These are phyloP conservation scores for Leccinum idahoense DNA, from an alignment of 1,284 basidiomycete species.

Conservation along the genomic window DNA sequence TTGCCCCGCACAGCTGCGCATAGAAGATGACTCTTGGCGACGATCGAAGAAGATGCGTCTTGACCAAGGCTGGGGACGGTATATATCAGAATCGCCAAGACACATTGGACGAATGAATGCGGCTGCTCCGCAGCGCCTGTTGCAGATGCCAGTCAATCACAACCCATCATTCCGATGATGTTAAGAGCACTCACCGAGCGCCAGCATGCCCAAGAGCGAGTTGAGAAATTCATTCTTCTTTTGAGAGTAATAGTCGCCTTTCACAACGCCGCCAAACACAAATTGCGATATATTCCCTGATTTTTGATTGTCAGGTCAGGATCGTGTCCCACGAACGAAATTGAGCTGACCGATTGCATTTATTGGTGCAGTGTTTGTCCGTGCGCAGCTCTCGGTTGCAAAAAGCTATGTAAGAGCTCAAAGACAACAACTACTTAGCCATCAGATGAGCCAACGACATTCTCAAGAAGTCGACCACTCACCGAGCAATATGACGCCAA, in stretches of 20 bases:
- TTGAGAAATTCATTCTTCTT: background rate
- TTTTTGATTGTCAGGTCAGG: background rate
- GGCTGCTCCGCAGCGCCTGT: background rate
- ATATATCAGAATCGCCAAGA: background rate
- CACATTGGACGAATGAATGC: background rate
- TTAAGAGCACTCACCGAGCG: background rate
- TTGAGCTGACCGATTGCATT: background rate
- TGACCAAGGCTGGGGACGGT: conserved; percentile 46
- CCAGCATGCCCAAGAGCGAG: background rate
- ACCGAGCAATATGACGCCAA: conserved; percentile 47
- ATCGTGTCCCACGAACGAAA: background rate
- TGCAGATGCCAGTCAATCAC: background rate
- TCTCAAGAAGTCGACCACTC: background rate
- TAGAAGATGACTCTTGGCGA: conserved; percentile 64
- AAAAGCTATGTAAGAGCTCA: background rate
- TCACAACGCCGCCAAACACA: background rate
- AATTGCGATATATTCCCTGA: conserved; percentile 1
- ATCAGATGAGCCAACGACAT: background rate
- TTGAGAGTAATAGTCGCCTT: background rate
- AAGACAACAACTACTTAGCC: background rate
- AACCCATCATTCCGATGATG: background rate
- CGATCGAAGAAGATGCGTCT: conserved; percentile 65
- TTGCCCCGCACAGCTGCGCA: conserved; percentile 41
- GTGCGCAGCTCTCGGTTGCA: background rate
- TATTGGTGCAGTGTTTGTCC: background rate